Evolutionary conservation across 345 rosid species (phyloP), one percentile per base, ranked within the genome.

Genomic region (Aquilaria malaccensis): DNA sequence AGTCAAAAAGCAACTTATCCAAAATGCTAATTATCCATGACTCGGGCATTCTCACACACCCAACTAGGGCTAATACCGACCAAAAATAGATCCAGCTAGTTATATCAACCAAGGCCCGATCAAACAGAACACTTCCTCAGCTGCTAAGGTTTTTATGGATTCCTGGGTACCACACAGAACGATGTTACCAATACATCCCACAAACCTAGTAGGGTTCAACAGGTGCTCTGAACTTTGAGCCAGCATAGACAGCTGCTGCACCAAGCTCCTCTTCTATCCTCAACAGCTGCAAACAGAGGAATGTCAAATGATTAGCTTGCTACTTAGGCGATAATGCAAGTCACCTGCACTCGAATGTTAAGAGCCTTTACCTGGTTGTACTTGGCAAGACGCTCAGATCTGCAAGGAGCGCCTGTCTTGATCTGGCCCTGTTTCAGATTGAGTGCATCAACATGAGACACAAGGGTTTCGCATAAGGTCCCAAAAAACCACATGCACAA

Each of bases 351-450:
- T 30, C 15, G 13, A 55, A 10, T 29, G 55, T 13, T 10, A 13
- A 52, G 43, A 48, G n/a, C 41, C 29, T 50, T 31, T 63, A 83
- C 92, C 86, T 83, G 93, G 65, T 81, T 86, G 70, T 86, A 86
- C 60, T 86, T 86, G 1, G 89, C 93, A 55, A 83, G 85, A 54
- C 87, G 85, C 65, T 83, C 93, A 0, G 88, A 86, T 62, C 88
- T 77, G 83, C 86, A 83, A 1, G 92, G 88, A 30, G 88, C 92
- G 45, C 92, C 85, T 0, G 85, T 83, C 77, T 83, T 85, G 56
- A 83, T 82, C 63, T 79, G 91, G 15, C 87, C 87, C 86, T 85
- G 81, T 37, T 70, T 54, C 43, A 37, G 7, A 37, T 2, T 37
- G 22, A 22, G 22, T 22, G 43, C 43, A 37, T 30, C 11, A 30